These are phyloP conservation scores for Albugo candida DNA, from an alignment of 352 stramenopile species.

Conservation along the genomic window DNA sequence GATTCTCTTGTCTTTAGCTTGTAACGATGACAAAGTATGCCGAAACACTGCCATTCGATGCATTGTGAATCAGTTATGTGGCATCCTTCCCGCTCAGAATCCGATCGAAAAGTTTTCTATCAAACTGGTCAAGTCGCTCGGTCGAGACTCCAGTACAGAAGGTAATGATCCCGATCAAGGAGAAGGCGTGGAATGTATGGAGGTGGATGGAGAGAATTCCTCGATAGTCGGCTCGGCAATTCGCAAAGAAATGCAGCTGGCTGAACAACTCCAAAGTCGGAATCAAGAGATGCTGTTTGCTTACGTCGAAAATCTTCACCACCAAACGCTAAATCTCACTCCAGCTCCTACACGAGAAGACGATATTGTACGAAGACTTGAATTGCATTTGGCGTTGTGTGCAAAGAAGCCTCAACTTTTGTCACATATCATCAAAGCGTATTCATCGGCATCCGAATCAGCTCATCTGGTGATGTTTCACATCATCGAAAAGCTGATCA, in stretches of 20 bases:
- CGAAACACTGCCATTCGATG: constrained; percentile 54
- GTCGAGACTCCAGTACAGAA: constrained; percentile 2
- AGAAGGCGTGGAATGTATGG: constrained; percentile 4
- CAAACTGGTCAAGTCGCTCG: constrained; percentile 32
- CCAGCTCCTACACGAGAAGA: constrained; percentile 21
- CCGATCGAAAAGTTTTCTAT: constrained; percentile 44
- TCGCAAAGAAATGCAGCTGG: neutral
- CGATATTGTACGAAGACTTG: constrained; percentile 43
- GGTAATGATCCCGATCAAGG: constrained; percentile 12
- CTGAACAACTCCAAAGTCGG: neutral
- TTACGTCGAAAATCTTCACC: neutral
- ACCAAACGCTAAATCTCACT: constrained; percentile 18
- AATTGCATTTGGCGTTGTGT: constrained; percentile 50
- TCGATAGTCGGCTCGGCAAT: neutral
- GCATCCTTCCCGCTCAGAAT: constrained; percentile 22
- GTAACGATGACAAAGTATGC: constrained; percentile 37
- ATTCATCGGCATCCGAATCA: constrained; percentile 32
- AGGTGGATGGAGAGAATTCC: neutral
- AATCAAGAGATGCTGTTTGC: neutral
- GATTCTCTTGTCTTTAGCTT: constrained; percentile 51
- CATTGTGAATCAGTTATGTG: constrained; percentile 62
- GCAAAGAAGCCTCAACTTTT: constrained; percentile 54
- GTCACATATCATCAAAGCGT: constrained; percentile 30
- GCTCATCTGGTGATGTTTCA: constrained; percentile 50
- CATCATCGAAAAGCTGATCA: constrained; percentile 72